Percentiles rank a stretch among this genome's conserved stretches.
Evolutionary conservation across 306 rosid genomes (phyloP).

Genomic region (Prunus kanzakura): DNA sequence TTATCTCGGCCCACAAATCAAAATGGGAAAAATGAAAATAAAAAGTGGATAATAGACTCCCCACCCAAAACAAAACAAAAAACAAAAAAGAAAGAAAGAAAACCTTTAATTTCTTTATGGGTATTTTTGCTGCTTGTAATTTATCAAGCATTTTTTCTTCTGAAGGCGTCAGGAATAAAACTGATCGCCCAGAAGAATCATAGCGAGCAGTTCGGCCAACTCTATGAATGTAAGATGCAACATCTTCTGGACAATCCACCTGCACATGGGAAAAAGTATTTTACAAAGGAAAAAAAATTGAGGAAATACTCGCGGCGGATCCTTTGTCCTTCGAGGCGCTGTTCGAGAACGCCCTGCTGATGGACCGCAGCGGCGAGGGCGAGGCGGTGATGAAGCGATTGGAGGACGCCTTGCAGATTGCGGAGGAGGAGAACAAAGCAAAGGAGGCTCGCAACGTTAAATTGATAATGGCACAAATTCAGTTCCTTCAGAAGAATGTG

Average conservation of each 20-base stretch:
- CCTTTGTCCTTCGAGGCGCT: constrained; percentile 76
- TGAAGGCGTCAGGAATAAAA: constrained; percentile 75
- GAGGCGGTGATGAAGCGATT: constrained; percentile 56
- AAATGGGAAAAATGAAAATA: neutral
- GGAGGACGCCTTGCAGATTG: constrained; percentile 64
- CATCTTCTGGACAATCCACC: constrained; percentile 94
- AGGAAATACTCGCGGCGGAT: constrained; percentile 47
- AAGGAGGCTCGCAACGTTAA: constrained; percentile 78
- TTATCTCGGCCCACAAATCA: too few species aligned
- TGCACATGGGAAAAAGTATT: constrained; percentile 23
- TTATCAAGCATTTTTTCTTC: constrained; percentile 78
- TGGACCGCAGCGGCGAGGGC: constrained; percentile 84
- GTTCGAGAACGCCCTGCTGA: constrained; percentile 76
- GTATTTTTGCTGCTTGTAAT: constrained; percentile 66
- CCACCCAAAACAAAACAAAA: neutral
- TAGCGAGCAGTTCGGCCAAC: constrained; percentile 97
- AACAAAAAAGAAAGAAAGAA: neutral
- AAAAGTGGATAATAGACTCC: neutral
- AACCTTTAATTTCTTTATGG: constrained; percentile 69
- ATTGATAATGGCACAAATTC: constrained; percentile 80
- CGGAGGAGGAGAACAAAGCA: constrained; percentile 51
- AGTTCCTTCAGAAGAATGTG: constrained; percentile 78
- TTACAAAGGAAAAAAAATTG: constrained; percentile 3
- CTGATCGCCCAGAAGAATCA: constrained; percentile 70
- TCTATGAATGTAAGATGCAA: constrained; percentile 85